Evolutionary conservation across 75 land plant species (phyloP).

Genomic region (Isoetes taiwanensis): DNA sequence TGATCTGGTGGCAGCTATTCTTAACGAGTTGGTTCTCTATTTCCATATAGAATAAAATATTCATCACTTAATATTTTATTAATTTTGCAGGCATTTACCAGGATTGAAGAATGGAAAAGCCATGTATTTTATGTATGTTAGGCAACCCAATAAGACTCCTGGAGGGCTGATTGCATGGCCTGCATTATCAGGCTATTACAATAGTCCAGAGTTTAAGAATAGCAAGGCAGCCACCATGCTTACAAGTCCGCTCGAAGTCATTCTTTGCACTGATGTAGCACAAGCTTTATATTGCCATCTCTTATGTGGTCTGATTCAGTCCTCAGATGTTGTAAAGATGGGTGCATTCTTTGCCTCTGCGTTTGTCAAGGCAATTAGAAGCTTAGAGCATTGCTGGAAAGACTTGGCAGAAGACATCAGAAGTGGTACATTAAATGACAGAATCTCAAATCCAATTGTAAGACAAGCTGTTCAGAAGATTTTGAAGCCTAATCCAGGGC

Average conservation of each 20-base stretch:
- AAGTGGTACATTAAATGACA: neutral
- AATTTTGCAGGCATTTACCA: conserved; percentile 34
- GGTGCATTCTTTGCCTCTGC: neutral
- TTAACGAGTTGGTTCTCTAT: neutral
- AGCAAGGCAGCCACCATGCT: too few species aligned
- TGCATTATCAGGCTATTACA: conserved; percentile 66
- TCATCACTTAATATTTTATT: neutral
- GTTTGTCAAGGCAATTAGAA: neutral
- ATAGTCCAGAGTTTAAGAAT: conserved; percentile 38
- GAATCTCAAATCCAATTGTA: neutral
- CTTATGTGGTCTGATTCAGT: neutral
- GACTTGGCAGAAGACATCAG: neutral
- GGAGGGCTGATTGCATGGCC: conserved; percentile 61
- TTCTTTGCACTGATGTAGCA: neutral
- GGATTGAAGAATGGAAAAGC: conserved; percentile 68
- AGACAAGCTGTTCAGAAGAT: neutral
- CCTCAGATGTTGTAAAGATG: neutral
- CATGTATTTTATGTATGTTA: conserved; percentile 49
- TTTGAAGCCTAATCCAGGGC: neutral
- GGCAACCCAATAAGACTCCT: conserved; percentile 54
- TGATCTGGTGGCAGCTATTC: neutral
- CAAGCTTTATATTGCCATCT: neutral
- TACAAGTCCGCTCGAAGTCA: neutral
- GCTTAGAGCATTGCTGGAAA: neutral
- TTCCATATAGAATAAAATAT: neutral